Evolutionary conservation across 164 flowering plant genomes (phyloP).

Genomic region (Pachysandra terminalis): DNA sequence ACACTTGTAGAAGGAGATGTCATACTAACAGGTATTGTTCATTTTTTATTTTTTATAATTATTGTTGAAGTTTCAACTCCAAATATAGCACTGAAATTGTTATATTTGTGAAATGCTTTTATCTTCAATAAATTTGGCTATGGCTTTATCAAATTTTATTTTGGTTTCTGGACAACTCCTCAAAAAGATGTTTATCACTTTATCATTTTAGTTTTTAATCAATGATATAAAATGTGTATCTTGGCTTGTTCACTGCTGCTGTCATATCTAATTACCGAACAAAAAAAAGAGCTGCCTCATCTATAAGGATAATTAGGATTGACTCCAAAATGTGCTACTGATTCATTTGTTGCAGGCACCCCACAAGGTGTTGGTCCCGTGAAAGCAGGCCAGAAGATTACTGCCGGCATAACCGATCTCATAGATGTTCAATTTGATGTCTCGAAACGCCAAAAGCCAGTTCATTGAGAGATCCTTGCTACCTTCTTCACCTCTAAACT

Average conservation of each 20-base stretch:
- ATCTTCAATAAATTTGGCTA: too few species aligned
- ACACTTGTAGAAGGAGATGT: slow-evolving; percentile 98
- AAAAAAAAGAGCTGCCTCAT: background rate
- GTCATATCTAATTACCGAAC: too few species aligned
- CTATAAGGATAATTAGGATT: background rate
- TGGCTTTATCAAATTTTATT: too few species aligned
- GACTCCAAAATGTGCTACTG: background rate
- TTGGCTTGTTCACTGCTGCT: too few species aligned
- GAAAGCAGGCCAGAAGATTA: slow-evolving; percentile 76
- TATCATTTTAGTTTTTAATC: too few species aligned
- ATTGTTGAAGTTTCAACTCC: background rate
- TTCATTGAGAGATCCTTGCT: slow-evolving; percentile 14
- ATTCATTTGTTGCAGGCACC: slow-evolving; percentile 58
- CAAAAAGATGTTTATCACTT: too few species aligned
- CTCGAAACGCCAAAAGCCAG: slow-evolving; percentile 44
- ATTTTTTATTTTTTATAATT: background rate
- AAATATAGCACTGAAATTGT: too few species aligned
- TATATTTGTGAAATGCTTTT: background rate
- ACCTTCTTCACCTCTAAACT: background rate
- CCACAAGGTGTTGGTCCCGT: slow-evolving; percentile 95
- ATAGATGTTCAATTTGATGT: slow-evolving; percentile 71
- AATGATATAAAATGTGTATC: too few species aligned
- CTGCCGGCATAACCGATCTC: slow-evolving; percentile 88
- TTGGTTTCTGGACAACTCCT: too few species aligned
- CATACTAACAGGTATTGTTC: slow-evolving; percentile 76